Conservation (phyloP, 495 filamentous ascomycete genomes). For the Amniculicola lignicola region DNA sequence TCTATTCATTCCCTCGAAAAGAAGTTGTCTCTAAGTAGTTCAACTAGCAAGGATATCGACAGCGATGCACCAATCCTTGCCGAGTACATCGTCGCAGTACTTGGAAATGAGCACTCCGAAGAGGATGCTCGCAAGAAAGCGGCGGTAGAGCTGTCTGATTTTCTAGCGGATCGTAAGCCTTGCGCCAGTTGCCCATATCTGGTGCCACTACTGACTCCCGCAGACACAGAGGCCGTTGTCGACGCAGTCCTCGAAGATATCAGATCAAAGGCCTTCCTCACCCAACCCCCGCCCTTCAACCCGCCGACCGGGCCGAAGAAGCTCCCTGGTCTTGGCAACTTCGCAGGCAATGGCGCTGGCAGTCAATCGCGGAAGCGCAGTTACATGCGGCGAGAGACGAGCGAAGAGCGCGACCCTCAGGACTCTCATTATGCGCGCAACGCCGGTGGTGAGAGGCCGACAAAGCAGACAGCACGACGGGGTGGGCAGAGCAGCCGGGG, state of each 20-base stretch:
- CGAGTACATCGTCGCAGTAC: conserved; percentile 90
- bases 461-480: conserved; percentile 69
- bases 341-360: conserved; percentile 25
- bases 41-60: conserved; percentile 49
- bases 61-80: conserved; percentile 77
- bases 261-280: conserved; percentile 50
- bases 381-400: conserved; percentile 43
- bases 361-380: conserved; percentile 42
- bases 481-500: conserved; percentile 40
- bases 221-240: conserved; percentile 60
- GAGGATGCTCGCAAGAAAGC: conserved; percentile 70
- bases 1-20: not conserved
- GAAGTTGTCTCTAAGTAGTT: too few relatives aligned
- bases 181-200: not conserved
- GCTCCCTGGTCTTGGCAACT: conserved; percentile 34
- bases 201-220: not conserved
- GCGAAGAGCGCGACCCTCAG: conserved; percentile 34
- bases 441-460: conserved; percentile 49
- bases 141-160: conserved; percentile 78
- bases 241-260: conserved; percentile 77
- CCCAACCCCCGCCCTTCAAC: conserved; percentile 42
- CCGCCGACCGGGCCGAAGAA: conserved; percentile 41
- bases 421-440: conserved; percentile 45
- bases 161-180: conserved; percentile 72
- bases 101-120: conserved; percentile 74